A percentile compares a stretch with the other conserved stretches of the same genome.
Conservation (phyloP, 805 yeast genomes). For the Wickerhamomyces chaumierensis region DNA sequence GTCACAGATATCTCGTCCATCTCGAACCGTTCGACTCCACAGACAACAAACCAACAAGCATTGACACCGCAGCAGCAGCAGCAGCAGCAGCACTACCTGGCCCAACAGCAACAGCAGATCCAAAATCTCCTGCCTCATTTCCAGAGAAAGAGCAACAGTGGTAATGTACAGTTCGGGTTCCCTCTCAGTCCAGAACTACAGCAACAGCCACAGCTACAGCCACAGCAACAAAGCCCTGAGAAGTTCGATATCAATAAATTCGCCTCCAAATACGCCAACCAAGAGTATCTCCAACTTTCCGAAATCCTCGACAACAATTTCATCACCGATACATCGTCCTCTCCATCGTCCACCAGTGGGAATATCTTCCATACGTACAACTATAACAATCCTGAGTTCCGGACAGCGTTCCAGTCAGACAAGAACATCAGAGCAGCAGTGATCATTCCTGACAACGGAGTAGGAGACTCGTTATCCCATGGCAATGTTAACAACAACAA, state of each 20-base stretch:
- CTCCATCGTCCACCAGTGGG: slow-evolving; percentile 9
- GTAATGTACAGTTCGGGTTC: no score
- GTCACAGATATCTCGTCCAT: not conserved
- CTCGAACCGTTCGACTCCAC: not conserved
- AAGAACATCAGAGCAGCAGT: slow-evolving; percentile 20
- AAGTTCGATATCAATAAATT: slow-evolving; percentile 4
- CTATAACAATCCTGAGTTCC: slow-evolving; percentile 15
- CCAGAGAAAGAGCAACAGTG: not conserved
- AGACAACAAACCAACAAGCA: not conserved
- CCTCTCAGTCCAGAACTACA: no score
- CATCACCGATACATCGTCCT: slow-evolving; percentile 11
- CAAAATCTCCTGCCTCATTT: not conserved
- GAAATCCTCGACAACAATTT: slow-evolving; percentile 22
- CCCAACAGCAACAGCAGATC: not conserved
- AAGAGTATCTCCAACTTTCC: slow-evolving; percentile 29
- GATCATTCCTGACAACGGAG: slow-evolving; percentile 17
- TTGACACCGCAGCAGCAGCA: not conserved
- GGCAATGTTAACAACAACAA: slow-evolving; percentile 5
- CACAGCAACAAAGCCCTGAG: slow-evolving; percentile 1
- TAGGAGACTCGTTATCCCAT: no score
- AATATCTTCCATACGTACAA: not conserved
- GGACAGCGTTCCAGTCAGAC: slow-evolving; percentile 17
- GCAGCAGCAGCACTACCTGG: not conserved
- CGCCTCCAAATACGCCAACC: slow-evolving; percentile 26
- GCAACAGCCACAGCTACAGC: slow-evolving; percentile 1